Conservation (phyloP, 192 early-diverging fungal genomes). For the Gaertneriomyces semiglobifer region DNA sequence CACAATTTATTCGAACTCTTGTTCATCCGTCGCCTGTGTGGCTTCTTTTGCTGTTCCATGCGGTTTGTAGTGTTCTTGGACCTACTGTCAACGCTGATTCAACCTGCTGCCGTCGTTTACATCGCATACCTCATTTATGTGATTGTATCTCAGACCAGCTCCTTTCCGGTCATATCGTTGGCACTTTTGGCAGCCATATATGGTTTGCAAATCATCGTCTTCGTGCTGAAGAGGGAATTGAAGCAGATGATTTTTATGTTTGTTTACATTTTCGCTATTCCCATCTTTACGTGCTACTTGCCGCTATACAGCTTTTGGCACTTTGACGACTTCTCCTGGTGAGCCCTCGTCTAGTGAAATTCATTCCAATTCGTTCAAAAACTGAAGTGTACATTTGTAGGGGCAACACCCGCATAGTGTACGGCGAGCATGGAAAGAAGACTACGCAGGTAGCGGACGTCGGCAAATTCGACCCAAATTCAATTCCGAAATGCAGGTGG, state of each 20-base stretch:
- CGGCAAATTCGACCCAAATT: slow-evolving; percentile 74
- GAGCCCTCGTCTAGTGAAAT: too few species aligned
- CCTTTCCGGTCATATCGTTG: slow-evolving; percentile 68
- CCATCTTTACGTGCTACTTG: slow-evolving; percentile 81
- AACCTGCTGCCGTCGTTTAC: slow-evolving; percentile 67
- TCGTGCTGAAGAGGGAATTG: slow-evolving; percentile 62
- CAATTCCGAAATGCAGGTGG: slow-evolving; percentile 78
- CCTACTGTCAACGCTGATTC: slow-evolving; percentile 86
- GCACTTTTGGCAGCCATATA: slow-evolving; percentile 77
- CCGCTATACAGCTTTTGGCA: slow-evolving; percentile 98
- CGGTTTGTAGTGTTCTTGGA: slow-evolving; percentile 92
- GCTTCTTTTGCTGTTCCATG: slow-evolving; percentile 92
- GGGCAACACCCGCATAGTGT: slow-evolving; percentile 88
- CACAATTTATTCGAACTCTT: slow-evolving; percentile 85
- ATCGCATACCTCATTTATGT: slow-evolving; percentile 67
- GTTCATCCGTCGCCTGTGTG: slow-evolving; percentile 79
- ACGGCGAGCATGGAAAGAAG: slow-evolving; percentile 73
- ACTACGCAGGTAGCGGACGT: slow-evolving; percentile 36
- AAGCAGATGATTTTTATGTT: slow-evolving; percentile 50
- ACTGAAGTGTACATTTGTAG: too few species aligned
- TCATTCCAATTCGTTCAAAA: too few species aligned
- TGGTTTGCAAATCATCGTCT: slow-evolving; percentile 77
- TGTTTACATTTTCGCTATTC: slow-evolving; percentile 75
- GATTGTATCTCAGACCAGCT: slow-evolving; percentile 44
- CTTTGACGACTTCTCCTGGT: slow-evolving; percentile 99